These are phyloP conservation scores for Chalciporus pseudorubinellus DNA, from an alignment of 768 basidiomycete genomes.

Conservation along the genomic window DNA sequence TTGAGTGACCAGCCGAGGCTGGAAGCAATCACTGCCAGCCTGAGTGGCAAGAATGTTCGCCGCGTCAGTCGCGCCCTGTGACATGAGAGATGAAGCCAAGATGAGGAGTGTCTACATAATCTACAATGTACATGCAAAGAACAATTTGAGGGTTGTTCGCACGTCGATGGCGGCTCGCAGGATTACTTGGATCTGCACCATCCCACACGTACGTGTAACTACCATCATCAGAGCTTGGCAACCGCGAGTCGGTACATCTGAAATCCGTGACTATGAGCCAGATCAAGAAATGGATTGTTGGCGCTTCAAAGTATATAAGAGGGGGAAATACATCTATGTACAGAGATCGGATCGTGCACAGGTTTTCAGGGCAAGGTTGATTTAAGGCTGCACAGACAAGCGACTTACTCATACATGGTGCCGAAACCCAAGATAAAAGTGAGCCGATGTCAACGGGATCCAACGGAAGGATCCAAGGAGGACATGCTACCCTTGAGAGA, in stretches of 20 bases:
- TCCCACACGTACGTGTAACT: too few species aligned
- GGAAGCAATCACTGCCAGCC: too few species aligned
- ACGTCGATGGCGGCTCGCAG: too few species aligned
- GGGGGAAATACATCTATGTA: too few species aligned
- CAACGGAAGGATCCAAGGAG: neutral
- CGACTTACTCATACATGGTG: neutral
- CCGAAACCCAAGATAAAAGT: neutral
- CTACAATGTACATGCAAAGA: neutral
- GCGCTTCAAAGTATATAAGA: too few species aligned
- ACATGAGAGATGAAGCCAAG: neutral
- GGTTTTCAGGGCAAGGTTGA: neutral
- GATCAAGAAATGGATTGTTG: too few species aligned
- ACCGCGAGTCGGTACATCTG: too few species aligned
- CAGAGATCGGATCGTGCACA: neutral
- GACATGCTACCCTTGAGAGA: neutral
- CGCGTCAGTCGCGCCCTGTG: neutral
- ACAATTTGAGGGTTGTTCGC: neutral
- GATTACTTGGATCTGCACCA: too few species aligned
- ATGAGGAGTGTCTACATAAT: neutral
- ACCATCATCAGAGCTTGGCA: too few species aligned
- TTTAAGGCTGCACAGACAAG: neutral
- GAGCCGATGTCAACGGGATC: neutral
- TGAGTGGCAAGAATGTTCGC: too few species aligned
- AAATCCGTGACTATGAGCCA: too few species aligned
- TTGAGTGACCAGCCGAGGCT: neutral